Percentiles rank a stretch among this genome's conserved stretches.
Evolutionary conservation across 1,139 yeast genomes (phyloP).

Genomic region (Sugiyamaella pinicola): DNA sequence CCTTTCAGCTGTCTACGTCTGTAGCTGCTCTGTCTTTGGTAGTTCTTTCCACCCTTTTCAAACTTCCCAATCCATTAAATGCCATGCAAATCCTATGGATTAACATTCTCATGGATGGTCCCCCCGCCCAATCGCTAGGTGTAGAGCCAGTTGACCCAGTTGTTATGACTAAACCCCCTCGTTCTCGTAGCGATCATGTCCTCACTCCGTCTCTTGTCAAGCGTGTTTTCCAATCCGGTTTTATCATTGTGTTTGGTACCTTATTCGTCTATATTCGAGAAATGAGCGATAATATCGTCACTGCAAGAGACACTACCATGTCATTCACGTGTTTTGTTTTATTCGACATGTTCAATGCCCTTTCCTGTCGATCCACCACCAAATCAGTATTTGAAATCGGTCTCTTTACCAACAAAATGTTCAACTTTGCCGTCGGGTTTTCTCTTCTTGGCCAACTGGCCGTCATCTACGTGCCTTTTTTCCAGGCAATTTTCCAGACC

Average conservation of each 20-base stretch:
- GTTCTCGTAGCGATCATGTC: conserved; percentile 80
- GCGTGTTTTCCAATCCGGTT: conserved; percentile 74
- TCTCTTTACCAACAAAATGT: conserved; percentile 74
- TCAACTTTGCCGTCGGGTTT: conserved; percentile 88
- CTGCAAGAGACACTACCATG: conserved; percentile 98
- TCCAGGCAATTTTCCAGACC: conserved; percentile 90
- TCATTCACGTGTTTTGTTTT: conserved; percentile 95
- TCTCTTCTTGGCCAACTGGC: conserved; percentile 89
- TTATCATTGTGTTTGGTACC: conserved; percentile 73
- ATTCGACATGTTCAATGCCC: conserved; percentile 94
- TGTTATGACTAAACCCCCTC: conserved; percentile 93
- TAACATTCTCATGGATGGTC: conserved; percentile 97
- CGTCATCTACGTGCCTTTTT: conserved; percentile 89
- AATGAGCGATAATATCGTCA: conserved; percentile 77
- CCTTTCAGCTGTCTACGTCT: conserved; percentile 92
- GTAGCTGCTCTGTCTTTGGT: conserved; percentile 91
- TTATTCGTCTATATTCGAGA: conserved; percentile 80
- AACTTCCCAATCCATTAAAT: conserved; percentile 91
- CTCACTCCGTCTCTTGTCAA: conserved; percentile 67
- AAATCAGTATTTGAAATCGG: conserved; percentile 84
- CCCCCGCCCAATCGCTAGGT: conserved; percentile 97
- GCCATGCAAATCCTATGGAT: conserved; percentile 99
- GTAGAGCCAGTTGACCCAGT: conserved; percentile 96
- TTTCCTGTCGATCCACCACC: conserved; percentile 84
- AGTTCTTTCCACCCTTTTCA: conserved; percentile 82